phyloP scores from a whole-genome alignment of 2,329 filamentous ascomycete genomes.

The Mycosphaerella arachidis region DNA sequence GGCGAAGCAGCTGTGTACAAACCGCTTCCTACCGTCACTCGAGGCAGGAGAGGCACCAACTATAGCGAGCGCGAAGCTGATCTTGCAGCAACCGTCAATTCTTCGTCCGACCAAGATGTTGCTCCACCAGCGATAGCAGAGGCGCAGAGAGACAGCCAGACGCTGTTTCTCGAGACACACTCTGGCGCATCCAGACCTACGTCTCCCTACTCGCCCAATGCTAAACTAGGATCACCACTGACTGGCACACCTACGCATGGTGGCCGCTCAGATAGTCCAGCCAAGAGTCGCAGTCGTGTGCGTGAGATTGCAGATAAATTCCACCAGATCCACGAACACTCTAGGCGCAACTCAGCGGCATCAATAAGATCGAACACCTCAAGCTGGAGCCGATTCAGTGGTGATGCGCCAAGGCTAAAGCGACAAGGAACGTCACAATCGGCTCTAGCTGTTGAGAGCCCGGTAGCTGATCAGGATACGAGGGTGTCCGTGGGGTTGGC shows the following conservation, averaged over 20 bases:
- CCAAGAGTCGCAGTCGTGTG: constrained; percentile 46
- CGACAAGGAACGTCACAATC: constrained; percentile 16
- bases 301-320: constrained; percentile 50
- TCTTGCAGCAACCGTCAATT: constrained; percentile 27
- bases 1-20: constrained; percentile 6
- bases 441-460: constrained; percentile 5
- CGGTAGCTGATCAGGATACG: background rate
- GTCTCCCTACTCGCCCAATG: background rate
- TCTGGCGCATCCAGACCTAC: background rate
- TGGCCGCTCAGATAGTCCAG: constrained; percentile 30
- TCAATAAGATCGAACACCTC: constrained; percentile 39
- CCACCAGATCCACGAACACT: constrained; percentile 36
- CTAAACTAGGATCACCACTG: background rate
- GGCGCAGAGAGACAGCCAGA: constrained; percentile 21
- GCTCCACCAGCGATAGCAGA: constrained; percentile 23
- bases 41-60: constrained; percentile 30
- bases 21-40: constrained; percentile 21
- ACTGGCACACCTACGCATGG: constrained; percentile 13
- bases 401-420: constrained; percentile 13
- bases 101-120: constrained; percentile 21
- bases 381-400: constrained; percentile 34
- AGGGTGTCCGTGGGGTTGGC: background rate
- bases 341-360: constrained; percentile 41
- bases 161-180: constrained; percentile 28
- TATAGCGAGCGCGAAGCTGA: constrained; percentile 33